Evolutionary conservation across 768 basidiomycete genomes (phyloP).

Genomic region (Lentinula detonsa): DNA sequence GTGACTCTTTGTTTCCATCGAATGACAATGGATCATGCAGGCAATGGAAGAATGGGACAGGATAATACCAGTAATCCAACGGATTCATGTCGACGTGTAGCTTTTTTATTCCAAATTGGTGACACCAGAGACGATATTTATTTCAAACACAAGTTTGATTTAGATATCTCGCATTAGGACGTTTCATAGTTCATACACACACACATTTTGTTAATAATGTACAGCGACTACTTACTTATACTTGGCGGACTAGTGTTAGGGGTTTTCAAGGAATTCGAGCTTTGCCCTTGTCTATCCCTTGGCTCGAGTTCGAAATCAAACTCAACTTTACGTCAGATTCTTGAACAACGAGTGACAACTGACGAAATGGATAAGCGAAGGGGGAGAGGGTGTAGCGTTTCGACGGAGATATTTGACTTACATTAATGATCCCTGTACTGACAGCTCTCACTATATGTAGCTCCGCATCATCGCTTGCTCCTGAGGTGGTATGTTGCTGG

Average conservation of each 20-base stretch:
- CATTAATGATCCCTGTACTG: constrained; percentile 80
- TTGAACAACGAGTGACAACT: constrained; percentile 76
- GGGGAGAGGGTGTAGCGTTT: not conserved
- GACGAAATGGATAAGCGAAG: not conserved
- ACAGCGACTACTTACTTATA: not conserved
- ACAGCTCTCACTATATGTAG: constrained; percentile 74
- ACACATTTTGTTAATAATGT: constrained; percentile 3
- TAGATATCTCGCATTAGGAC: not conserved
- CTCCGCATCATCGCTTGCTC: constrained; percentile 58
- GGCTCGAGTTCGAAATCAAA: constrained; percentile 9
- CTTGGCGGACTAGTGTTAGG: not conserved
- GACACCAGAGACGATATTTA: not conserved
- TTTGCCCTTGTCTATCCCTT: constrained; percentile 10
- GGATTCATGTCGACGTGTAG: constrained; percentile 89
- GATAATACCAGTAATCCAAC: constrained; percentile 89
- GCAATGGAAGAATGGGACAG: constrained; percentile 98
- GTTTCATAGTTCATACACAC: not conserved
- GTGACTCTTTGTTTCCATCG: not conserved
- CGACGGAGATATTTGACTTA: constrained; percentile 21
- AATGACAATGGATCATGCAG: constrained; percentile 28
- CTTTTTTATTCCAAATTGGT: not conserved
- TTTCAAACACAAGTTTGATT: constrained; percentile 8
- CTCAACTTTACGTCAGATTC: constrained; percentile 69
- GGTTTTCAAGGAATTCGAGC: not conserved
- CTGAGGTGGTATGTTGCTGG: constrained; percentile 61